A percentile compares a stretch with the other conserved stretches of the same genome.
phyloP scores from a whole-genome alignment of 805 yeast genomes.

The Kazachstania bromeliacearum region DNA sequence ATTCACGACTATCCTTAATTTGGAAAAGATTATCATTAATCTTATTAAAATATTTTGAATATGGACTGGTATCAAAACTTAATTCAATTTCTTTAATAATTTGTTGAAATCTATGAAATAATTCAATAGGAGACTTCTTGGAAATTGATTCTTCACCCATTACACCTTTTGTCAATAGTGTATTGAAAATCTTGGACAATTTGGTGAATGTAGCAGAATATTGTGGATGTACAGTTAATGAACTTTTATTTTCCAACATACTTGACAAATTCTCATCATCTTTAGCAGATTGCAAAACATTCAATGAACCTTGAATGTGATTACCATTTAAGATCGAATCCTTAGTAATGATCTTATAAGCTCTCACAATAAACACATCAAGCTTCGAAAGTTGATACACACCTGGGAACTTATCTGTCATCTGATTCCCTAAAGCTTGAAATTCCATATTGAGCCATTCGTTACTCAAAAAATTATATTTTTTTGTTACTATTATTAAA shows the following conservation, averaged over 20 bases:
- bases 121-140: constrained; percentile 28
- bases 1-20: constrained; percentile 22
- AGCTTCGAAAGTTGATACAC: constrained; percentile 16
- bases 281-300: background rate
- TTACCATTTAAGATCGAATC: constrained; percentile 16
- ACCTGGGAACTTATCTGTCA: background rate
- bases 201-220: constrained; percentile 19
- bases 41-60: constrained; percentile 23
- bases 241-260: background rate
- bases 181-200: constrained; percentile 24
- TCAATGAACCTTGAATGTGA: constrained; percentile 12
- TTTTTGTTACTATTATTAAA: too few species aligned
- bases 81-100: constrained; percentile 28
- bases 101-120: constrained; percentile 29
- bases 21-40: constrained; percentile 25
- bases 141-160: constrained; percentile 24
- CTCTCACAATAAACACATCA: constrained; percentile 22
- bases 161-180: constrained; percentile 20
- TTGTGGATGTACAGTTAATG: constrained; percentile 11
- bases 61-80: constrained; percentile 26
- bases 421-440: background rate
- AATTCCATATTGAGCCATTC: constrained; percentile 3
- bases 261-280: background rate
- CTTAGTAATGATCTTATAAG: constrained; percentile 16
- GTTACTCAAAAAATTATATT: too few species aligned